Evolutionary conservation across 177 flowering plant genomes (phyloP), one percentile per base, ranked within the genome.

Genomic region (Vitis hybrid): DNA sequence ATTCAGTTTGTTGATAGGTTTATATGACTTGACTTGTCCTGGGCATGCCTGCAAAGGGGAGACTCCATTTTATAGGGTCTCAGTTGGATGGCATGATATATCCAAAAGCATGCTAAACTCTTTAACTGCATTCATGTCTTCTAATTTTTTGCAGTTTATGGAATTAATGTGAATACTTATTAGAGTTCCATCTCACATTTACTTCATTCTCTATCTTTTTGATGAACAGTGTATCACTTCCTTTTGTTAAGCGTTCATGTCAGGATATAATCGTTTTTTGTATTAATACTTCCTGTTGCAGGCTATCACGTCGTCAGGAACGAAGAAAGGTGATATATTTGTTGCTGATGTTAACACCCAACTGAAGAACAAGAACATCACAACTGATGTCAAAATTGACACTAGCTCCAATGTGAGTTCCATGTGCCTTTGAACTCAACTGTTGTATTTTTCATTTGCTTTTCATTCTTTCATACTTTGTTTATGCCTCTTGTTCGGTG

Each of bases 371-470:
- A 89, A 83, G 79, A 91, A 91, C 60, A 62, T 90, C 72, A 93
- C 97, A 6, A 86, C 92, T 76, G 98, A 93, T 76, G 51, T 91
- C 63, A 91, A 90, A 90, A 92, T 93, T 34, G 95, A 90, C 79
- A 89, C 95, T 3, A 73, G 51, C 80, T 90, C 93, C 64, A 91
- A 85, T 79, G 98, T 93, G 80, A 76, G 81, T 30, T 14, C 18
- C 30, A 26, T 26, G 30, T 0, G 3, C 34, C 62, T 54, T 15
- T n/a, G 21, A 21, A 18, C 14, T 62, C 65, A 32, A 17, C 48
- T 3, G 4, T 54, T 15, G 9, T 63, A 7, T 66, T 3, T 32
- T n/a, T 12, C 6, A 39, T 17, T 18, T 51, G 4, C 3, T 26
- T 26, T 26, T 26, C n/a, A 30, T 12, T 70, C 51, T 19, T 54